Percentiles rank a stretch among this genome's conserved stretches.
phyloP scores from a whole-genome alignment of 129 eudicot species.

The Lactuca sativa region DNA sequence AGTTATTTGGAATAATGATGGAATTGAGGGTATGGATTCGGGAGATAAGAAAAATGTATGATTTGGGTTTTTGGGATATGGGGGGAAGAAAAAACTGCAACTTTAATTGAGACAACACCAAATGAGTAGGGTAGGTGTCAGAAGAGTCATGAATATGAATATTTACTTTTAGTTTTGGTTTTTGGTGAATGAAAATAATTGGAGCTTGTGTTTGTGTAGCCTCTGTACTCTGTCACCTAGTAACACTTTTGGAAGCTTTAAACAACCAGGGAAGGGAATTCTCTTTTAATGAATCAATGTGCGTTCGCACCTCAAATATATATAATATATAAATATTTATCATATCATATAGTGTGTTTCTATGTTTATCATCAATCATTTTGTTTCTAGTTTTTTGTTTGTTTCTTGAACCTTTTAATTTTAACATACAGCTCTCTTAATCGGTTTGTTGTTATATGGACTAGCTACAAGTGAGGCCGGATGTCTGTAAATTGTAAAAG shows the following conservation, averaged over 20 bases:
- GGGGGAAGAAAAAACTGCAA: conserved; percentile 2
- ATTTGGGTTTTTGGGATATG: neutral
- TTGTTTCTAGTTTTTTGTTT: neutral
- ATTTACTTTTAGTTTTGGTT: conserved; percentile 20
- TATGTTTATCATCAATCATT: neutral
- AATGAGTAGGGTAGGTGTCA: conserved; percentile 25
- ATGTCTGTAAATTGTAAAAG: no score
- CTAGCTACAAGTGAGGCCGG: no score
- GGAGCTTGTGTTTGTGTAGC: conserved; percentile 1
- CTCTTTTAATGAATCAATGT: neutral
- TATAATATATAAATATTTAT: no score
- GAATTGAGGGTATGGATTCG: neutral
- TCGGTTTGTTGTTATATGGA: no score
- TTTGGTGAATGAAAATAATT: conserved; percentile 18
- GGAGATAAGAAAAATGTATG: neutral
- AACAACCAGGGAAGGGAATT: neutral
- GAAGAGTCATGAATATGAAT: conserved; percentile 25
- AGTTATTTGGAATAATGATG: neutral
- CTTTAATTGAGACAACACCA: conserved; percentile 22
- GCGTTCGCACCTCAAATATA: conserved; percentile 4
- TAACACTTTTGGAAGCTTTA: conserved; percentile 26
- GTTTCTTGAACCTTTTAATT: neutral
- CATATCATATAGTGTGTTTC: no score
- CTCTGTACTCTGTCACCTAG: conserved; percentile 17
- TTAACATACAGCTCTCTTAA: neutral